These are phyloP conservation scores for Lodderomyces theae DNA, from an alignment of 1,139 yeast genomes.

Conservation along the genomic window DNA sequence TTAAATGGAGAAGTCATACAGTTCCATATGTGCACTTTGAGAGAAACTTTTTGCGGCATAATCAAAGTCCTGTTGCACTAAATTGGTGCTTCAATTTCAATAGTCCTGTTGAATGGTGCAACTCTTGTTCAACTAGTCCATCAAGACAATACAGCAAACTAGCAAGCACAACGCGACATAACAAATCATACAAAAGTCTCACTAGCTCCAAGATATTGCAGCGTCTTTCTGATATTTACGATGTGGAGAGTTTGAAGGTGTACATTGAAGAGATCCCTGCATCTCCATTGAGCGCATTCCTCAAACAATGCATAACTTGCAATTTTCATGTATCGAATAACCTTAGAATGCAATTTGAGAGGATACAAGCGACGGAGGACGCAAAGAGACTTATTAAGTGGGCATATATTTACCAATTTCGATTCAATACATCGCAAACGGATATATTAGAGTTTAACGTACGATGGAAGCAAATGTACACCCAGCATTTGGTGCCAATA, in stretches of 20 bases:
- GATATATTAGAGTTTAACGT: neutral
- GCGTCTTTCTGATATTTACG: neutral
- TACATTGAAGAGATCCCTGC: neutral
- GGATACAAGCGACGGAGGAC: too few species aligned
- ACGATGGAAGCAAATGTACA: constrained; percentile 1
- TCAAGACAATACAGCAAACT: too few species aligned
- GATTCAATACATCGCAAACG: constrained; percentile 1
- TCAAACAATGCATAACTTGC: neutral
- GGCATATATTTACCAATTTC: constrained; percentile 3
- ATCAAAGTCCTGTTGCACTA: neutral
- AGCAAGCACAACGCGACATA: neutral
- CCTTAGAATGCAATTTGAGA: constrained; percentile 3
- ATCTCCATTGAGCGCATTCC: neutral
- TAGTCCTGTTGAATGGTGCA: too few species aligned
- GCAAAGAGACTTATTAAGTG: neutral
- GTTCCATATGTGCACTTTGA: neutral
- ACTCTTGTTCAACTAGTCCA: too few species aligned
- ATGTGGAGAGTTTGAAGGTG: neutral
- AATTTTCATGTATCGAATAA: constrained; percentile 2
- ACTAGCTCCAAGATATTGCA: neutral
- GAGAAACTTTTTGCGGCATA: neutral
- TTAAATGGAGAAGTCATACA: neutral
- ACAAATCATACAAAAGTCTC: neutral
- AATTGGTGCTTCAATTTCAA: neutral
- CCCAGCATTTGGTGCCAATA: neutral